These are phyloP conservation scores for Backusella macrospora DNA, from an alignment of 192 early-diverging fungal species.

Conservation along the genomic window DNA sequence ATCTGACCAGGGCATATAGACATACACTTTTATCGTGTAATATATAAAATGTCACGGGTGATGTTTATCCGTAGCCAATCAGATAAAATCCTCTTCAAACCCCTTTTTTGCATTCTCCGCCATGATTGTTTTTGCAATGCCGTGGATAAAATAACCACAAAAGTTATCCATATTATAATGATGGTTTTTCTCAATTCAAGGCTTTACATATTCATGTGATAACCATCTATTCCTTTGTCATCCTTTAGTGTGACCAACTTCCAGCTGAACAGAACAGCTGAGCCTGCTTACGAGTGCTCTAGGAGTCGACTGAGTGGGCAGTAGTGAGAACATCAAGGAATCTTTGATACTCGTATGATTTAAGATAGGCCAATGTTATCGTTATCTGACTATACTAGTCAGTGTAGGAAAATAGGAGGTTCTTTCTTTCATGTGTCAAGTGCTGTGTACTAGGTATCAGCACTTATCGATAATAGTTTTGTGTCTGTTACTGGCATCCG, in stretches of 20 bases:
- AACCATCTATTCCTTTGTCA: conserved; percentile 9
- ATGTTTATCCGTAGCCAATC: too few relatives aligned
- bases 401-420: not conserved
- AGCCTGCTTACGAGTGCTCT: not conserved
- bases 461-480: not conserved
- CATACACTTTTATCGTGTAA: too few relatives aligned
- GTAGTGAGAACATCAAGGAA: not conserved
- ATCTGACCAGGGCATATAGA: too few relatives aligned
- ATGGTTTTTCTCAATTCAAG: too few relatives aligned
- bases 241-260: not conserved
- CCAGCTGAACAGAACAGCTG: not conserved
- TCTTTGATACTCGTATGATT: not conserved
- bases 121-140: too few relatives aligned
- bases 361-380: not conserved
- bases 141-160: too few relatives aligned
- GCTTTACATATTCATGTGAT: too few relatives aligned
- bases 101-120: too few relatives aligned
- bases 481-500: too few relatives aligned
- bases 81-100: too few relatives aligned
- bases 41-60: too few relatives aligned
- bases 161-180: too few relatives aligned
- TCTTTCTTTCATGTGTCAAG: not conserved
- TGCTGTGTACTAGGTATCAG: not conserved
- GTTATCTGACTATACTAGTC: not conserved
- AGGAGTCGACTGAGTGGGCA: not conserved